Conservation (phyloP, 225 moss, liverwort and hornwort species). For the Polytrichum formosum region DNA sequence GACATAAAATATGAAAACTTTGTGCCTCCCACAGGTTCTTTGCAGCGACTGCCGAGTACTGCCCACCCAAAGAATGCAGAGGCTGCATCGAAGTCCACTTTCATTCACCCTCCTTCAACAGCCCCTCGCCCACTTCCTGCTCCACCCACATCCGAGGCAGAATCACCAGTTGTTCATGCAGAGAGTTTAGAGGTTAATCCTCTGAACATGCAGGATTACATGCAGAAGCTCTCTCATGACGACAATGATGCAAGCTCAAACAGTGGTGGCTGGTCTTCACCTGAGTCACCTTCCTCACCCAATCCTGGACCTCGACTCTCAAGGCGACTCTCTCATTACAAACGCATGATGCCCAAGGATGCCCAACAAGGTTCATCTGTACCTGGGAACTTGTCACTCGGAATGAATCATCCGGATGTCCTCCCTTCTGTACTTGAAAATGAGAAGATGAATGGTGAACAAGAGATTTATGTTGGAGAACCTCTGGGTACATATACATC, state of each 20-base stretch:
- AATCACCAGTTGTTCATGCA: constrained; percentile 23
- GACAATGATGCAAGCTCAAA: constrained; percentile 40
- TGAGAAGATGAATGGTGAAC: background rate
- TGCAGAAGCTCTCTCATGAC: constrained; percentile 18
- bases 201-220: constrained; percentile 35
- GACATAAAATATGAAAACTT: constrained; percentile 40
- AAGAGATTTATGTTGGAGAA: background rate
- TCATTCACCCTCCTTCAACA: constrained; percentile 39
- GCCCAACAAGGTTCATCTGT: constrained; percentile 19
- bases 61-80: constrained; percentile 24
- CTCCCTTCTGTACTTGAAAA: constrained; percentile 8
- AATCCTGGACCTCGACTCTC: constrained; percentile 17
- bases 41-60: constrained; percentile 31
- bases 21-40: constrained; percentile 45
- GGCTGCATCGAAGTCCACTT: constrained; percentile 39
- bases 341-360: constrained; percentile 6
- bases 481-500: too few relatives aligned
- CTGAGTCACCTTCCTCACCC: constrained; percentile 42
- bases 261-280: constrained; percentile 58
- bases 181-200: constrained; percentile 34
- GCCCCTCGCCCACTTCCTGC: constrained; percentile 53
- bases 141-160: constrained; percentile 27
- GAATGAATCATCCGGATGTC: too few relatives aligned
- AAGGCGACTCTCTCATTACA: constrained; percentile 21
- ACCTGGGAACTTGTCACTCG: constrained; percentile 5